Evolutionary conservation across 306 rosid genomes (phyloP).

Genomic region (Vigna reflexopilosa): DNA sequence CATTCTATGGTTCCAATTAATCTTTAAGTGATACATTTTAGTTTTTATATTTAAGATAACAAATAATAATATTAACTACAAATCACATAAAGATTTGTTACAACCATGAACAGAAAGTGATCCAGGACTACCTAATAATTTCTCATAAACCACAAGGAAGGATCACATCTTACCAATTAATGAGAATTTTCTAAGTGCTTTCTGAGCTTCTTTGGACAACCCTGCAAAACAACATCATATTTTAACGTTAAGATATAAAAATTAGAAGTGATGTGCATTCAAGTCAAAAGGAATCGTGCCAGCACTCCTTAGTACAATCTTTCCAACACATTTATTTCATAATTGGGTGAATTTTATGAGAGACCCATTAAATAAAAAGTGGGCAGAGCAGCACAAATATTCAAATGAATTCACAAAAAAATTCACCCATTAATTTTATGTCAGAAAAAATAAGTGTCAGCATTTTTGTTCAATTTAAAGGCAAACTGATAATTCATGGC

Average conservation of each 20-base stretch:
- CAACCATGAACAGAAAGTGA: too few relatives aligned
- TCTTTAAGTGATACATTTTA: too few relatives aligned
- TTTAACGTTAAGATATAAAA: constrained; percentile 29
- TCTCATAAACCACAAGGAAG: constrained; percentile 35
- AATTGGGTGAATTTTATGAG: constrained; percentile 5
- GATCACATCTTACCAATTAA: constrained; percentile 63
- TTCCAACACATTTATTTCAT: constrained; percentile 10
- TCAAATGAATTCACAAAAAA: neutral
- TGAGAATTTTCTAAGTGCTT: constrained; percentile 81
- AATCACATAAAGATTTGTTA: too few relatives aligned
- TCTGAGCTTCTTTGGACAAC: constrained; percentile 78
- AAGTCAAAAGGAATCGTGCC: constrained; percentile 18
- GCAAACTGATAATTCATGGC: constrained; percentile 1
- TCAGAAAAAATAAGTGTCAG: neutral
- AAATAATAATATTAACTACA: too few relatives aligned
- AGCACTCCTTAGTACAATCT: neutral
- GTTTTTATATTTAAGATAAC: too few relatives aligned
- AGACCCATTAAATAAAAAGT: neutral
- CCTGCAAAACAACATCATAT: constrained; percentile 56
- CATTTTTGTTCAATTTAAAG: constrained; percentile 31
- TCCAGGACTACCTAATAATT: too few relatives aligned
- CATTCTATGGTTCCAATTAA: too few relatives aligned
- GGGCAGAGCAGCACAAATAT: neutral
- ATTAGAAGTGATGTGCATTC: constrained; percentile 31
- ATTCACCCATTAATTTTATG: neutral